Evolutionary conservation across 306 rosid species (phyloP), one percentile per base, ranked within the genome.

Genomic region (Castanea mollissima): DNA sequence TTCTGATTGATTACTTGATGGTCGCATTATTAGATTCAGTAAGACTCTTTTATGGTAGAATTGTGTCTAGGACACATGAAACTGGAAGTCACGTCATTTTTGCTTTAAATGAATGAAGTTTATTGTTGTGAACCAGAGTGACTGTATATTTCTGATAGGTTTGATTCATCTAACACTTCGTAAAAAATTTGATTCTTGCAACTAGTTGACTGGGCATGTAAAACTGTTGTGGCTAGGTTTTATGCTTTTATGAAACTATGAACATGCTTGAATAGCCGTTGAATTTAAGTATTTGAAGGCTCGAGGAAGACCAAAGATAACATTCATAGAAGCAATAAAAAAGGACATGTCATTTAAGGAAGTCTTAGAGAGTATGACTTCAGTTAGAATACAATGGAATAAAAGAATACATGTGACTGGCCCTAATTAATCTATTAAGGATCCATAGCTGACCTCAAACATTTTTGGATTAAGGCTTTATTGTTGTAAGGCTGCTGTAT

Each of bases 151-250:
- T 35, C 21, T 8, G 18, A 15, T 31, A 15, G 44, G 65, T 64
- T 15, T 64, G 70, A 38, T 14, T 63, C 41, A 64, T 64, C 6
- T 23, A 23, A 25, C 65, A 21, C 31, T 59, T 59, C 32, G 20
- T 76, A 9, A 12, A 62, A 80, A 70, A 27, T 76, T 65, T 76
- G 38, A 55, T 68, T 59, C 35, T 64, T 54, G 56, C 6, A 34
- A n/a, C 63, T 74, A 38, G 72, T 69, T 8, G 49, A 58, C 34
- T 83, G 75, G 71, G 76, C 6, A 8, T 64, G n/a, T 29, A 31
- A 29, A 25, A 55, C 70, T 77, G 27, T 55, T 25, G 29, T 12
- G 20, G 10, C 15, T 64, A 59, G 58, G 73, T 46, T 49, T 57
- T 35, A 65, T 54, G 55, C 27, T 62, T 18, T 55, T 23, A 19